Base-by-base conservation (phyloP, 441 rosid species). In the Pelargonium exstipulatum region DNA sequence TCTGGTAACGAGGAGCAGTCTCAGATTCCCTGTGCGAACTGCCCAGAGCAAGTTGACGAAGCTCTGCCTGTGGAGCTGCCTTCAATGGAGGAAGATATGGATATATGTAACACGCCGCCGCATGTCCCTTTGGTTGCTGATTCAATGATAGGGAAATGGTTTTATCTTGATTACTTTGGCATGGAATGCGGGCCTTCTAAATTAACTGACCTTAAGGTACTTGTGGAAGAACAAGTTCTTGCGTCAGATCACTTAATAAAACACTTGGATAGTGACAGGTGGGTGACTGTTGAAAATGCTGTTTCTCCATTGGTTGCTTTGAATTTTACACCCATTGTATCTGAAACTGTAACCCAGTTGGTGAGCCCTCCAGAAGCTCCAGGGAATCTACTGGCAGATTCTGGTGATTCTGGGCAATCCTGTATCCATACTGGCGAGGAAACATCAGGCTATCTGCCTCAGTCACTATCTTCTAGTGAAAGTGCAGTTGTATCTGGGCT, bases 1-100 rank as follows among this genome's bases (percentile, higher is more conserved):
- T 75, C 87, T 79, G 80, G 71, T 35, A 86, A 83, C 76, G 90
- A 79, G 68, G 88, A 79, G 69, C 83, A 77, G 66, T 71, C 83
- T 55, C 82, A 73, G 72, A 82, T 78, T 74, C 85, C 88, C 4
- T 77, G 68, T 58, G 73, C 62, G 55, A 78, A 74, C 77, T 72
- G 76, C 77, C 78, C 74, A 73, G 88, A 83, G 69, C 82, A 62
- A 72, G 85, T 71, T 68, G 80, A 78, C 77, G 89, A 62, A 69
- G 81, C 78, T 69, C 85, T 84, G 73, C 83, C 82, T 32, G 94
- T 85, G 82, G 98, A 89, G 80, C 81, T 87, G 80, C 84, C 76
- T 20, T 95, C 99, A 18, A 95, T 95, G 99, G 99, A 92, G 88
- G 99, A 92, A 83, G 99, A 95, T 83, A 95, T 95, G 99, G 99